These are phyloP conservation scores for Rhododendron ovatum DNA, from an alignment of 148 eudicot species.

Conservation along the genomic window DNA sequence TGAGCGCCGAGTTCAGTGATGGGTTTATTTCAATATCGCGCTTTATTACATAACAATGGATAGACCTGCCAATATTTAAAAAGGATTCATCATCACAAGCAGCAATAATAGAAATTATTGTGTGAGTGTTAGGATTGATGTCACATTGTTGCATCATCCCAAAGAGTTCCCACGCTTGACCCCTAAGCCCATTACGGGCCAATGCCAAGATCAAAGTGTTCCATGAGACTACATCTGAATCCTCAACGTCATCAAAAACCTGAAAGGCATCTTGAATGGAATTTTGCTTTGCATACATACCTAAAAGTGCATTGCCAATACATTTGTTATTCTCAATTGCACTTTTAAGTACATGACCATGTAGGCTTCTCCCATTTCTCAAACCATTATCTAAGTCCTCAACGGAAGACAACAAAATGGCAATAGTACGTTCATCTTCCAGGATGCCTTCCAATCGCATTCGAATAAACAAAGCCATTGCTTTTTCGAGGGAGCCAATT, in stretches of 20 bases:
- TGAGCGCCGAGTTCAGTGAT: slow-evolving; percentile 36
- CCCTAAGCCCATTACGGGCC: slow-evolving; percentile 19
- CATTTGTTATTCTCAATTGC: slow-evolving; percentile 19
- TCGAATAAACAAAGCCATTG: slow-evolving; percentile 21
- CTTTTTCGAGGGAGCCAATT: slow-evolving; percentile 25
- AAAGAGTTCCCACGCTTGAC: slow-evolving; percentile 36
- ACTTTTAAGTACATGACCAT: slow-evolving; percentile 29
- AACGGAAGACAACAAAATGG: slow-evolving; percentile 26
- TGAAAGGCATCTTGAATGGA: slow-evolving; percentile 23
- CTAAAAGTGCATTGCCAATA: slow-evolving; percentile 33
- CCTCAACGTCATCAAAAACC: slow-evolving; percentile 23
- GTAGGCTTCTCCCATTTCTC: slow-evolving; percentile 28
- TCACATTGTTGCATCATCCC: slow-evolving; percentile 27
- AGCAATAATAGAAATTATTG: slow-evolving; percentile 32
- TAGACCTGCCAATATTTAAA: slow-evolving; percentile 30
- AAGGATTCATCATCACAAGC: slow-evolving; percentile 24
- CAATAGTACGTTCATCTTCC: slow-evolving; percentile 33
- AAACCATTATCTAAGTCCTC: slow-evolving; percentile 18
- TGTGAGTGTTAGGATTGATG: slow-evolving; percentile 38
- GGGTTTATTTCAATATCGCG: slow-evolving; percentile 19
- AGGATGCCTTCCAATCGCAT: slow-evolving; percentile 34
- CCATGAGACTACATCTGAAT: slow-evolving; percentile 33
- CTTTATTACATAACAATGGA: slow-evolving; percentile 41
- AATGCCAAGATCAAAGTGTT: slow-evolving; percentile 35
- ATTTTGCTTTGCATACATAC: slow-evolving; percentile 25